These are phyloP conservation scores for Penicillium pulvis DNA, from an alignment of 495 filamentous ascomycete genomes.

Conservation along the genomic window DNA sequence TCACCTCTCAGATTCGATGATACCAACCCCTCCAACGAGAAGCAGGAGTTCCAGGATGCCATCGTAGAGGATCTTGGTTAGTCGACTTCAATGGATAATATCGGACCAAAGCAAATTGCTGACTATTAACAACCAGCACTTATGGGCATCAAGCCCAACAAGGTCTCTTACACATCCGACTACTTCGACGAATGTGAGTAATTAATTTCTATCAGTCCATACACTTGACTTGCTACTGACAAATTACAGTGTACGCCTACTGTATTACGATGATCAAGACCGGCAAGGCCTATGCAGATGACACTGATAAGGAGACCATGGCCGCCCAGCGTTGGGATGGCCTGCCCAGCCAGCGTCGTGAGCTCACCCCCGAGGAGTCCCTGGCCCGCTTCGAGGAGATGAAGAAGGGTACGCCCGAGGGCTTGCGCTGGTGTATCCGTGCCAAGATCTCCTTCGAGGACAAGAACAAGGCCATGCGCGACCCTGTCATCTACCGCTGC, in stretches of 20 bases:
- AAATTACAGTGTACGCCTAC: conserved; percentile 65
- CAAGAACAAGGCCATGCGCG: conserved; percentile 83
- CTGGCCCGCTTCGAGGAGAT: conserved; percentile 83
- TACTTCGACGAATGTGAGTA: conserved; percentile 72
- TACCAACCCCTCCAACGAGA: conserved; percentile 92
- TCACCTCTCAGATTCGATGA: conserved; percentile 64
- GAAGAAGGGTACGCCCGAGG: conserved; percentile 77
- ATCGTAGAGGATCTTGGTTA: conserved; percentile 77
- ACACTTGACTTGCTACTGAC: not conserved
- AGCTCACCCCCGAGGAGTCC: conserved; percentile 77
- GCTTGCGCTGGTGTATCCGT: conserved; percentile 79
- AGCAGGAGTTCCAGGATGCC: conserved; percentile 85
- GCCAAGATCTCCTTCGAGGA: conserved; percentile 85
- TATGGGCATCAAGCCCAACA: conserved; percentile 84
- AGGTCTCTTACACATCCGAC: conserved; percentile 78
- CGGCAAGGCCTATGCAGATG: conserved; percentile 86
- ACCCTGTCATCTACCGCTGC: conserved; percentile 95
- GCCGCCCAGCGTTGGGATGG: conserved; percentile 74
- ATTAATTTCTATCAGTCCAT: not conserved
- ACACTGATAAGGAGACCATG: conserved; percentile 88
- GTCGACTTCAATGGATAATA: not conserved
- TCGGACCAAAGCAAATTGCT: not conserved
- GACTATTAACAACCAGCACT: conserved; percentile 38
- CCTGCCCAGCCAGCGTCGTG: conserved; percentile 72
- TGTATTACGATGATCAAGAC: conserved; percentile 77